Base-by-base conservation (phyloP, 345 rosid species). In the Rhizophora apiculata region DNA sequence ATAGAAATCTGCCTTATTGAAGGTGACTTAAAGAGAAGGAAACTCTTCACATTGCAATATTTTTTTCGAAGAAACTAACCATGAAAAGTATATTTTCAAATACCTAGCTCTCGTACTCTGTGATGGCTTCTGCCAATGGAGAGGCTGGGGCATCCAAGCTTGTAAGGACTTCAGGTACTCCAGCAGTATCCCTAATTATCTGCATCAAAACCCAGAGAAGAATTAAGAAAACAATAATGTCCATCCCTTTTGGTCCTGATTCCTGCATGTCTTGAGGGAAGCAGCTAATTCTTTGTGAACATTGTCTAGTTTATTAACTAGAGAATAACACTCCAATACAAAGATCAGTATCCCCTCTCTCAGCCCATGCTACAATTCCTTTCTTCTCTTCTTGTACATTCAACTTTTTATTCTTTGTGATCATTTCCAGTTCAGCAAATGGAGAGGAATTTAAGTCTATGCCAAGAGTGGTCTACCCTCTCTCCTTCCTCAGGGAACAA, bases 121-220 rank as follows among this genome's bases (percentile, higher is more conserved):
- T 26, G 65, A 72, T 62, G 39, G 86, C 62, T 59, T 82, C 91
- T 48, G 37, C 74, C 60, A 74, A 8, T 20, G 81, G 64, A 65
- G 87, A 63, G 32, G 85, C 58, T 6, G 92, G 80, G 10, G 78
- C 64, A 64, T 86, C 97, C 76, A 87, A 68, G 84, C 91, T 86
- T 58, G 96, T 91, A 65, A 94, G 88, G 78, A 94, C 96, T 86
- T 89, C 96, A 52, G 97, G 96, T 60, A 83, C 67, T 77, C 98
- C 98, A 18, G 84, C 66, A 8, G 86, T 70, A 79, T 85, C 90
- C 72, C 98, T 85, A 51, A 85, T 80, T 72, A 93, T 87, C 98
- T 93, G 86, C 65, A 4, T 54, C 78, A 76, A 55, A 37, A 69
- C 46, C 22, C 15, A 39, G 21, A 60, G 18, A 65, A 69, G 20